Conservation (phyloP, 306 rosid genomes). For the Cucurbita ficifolia region DNA sequence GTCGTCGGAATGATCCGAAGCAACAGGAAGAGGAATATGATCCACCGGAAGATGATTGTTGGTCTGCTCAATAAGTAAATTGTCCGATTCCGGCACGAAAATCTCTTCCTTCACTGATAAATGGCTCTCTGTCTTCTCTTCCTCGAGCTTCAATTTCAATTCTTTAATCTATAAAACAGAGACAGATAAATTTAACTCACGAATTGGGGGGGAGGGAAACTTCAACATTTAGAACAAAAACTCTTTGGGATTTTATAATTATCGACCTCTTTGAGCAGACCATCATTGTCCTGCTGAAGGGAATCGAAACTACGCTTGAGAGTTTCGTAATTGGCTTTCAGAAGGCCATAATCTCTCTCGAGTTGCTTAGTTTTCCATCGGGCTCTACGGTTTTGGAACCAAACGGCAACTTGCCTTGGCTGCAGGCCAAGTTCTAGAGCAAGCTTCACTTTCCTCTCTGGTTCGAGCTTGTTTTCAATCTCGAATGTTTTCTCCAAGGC, state of each 20-base stretch:
- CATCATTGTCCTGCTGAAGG: conserved; percentile 58
- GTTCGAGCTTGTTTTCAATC: conserved; percentile 92
- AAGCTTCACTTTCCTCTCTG: conserved; percentile 72
- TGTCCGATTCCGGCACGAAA: conserved; percentile 18
- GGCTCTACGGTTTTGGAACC: conserved; percentile 98
- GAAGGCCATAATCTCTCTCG: conserved; percentile 76
- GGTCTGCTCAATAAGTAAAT: conserved; percentile 16
- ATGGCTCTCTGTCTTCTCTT: conserved; percentile 32
- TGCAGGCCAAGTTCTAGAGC: conserved; percentile 90
- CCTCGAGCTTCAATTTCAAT: conserved; percentile 47
- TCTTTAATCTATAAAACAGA: conserved; percentile 45
- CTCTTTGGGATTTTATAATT: not conserved
- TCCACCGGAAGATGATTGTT: conserved; percentile 9
- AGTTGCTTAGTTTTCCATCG: conserved; percentile 93
- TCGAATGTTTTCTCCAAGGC: conserved; percentile 93
- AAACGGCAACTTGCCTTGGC: conserved; percentile 87
- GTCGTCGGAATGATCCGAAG: conserved; percentile 30
- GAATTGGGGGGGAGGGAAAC: not conserved
- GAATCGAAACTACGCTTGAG: conserved; percentile 41
- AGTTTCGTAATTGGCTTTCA: conserved; percentile 53
- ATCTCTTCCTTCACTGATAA: conserved; percentile 52
- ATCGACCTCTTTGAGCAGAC: conserved; percentile 54
- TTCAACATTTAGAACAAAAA: not conserved
- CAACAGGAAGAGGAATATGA: conserved; percentile 12
- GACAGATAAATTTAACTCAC: not conserved